Conservation (phyloP, 2,329 filamentous ascomycete genomes). For the Fusarium sp. region DNA sequence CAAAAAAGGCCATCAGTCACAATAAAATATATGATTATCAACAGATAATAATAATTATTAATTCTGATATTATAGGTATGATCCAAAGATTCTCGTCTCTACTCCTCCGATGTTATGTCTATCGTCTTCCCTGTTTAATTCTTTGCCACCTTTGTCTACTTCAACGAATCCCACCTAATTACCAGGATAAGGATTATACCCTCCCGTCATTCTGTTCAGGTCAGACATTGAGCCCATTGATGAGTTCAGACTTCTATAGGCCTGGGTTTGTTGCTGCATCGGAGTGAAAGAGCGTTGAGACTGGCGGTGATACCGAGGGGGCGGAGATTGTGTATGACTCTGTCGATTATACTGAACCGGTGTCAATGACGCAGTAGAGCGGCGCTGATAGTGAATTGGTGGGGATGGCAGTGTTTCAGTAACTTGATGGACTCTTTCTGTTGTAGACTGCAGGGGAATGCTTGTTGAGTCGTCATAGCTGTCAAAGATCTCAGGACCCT, state of each 20-base stretch:
- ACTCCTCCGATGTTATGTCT: too few relatives aligned
- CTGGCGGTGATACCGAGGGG: background rate
- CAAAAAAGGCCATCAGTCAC: too few relatives aligned
- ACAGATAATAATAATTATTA: too few relatives aligned
- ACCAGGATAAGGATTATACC: background rate
- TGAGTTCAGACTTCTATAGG: background rate
- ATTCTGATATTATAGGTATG: too few relatives aligned
- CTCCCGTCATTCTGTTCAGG: background rate
- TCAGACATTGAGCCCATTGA: background rate
- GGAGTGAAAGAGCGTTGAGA: background rate
- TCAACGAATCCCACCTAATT: too few relatives aligned
- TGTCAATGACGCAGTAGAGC: background rate
- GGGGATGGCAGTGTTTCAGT: background rate
- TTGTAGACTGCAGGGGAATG: background rate
- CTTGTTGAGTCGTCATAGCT: background rate
- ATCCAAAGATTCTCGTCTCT: too few relatives aligned
- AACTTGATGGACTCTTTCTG: background rate
- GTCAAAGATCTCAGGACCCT: background rate
- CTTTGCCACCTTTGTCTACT: too few relatives aligned
- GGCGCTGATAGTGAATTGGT: background rate
- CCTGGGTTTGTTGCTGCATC: background rate
- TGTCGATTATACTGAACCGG: background rate
- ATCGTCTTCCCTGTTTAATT: too few relatives aligned
- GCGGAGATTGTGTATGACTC: background rate
- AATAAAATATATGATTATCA: too few relatives aligned